phyloP scores from a whole-genome alignment of 2,329 filamentous ascomycete species.

The Chrysoporthe deuterocubensis region DNA sequence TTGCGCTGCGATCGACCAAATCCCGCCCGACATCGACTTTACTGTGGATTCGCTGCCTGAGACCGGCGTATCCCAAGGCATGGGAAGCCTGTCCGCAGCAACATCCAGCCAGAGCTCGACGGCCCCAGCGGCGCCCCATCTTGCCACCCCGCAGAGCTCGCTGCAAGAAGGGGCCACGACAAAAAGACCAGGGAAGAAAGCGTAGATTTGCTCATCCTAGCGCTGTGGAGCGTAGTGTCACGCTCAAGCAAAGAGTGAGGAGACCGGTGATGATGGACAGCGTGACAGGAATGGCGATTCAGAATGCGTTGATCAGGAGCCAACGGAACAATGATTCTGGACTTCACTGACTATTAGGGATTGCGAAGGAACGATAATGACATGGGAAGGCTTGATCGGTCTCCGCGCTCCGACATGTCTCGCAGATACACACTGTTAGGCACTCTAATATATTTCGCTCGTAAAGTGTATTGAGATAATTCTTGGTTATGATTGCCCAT shows the following conservation, averaged over 20 bases:
- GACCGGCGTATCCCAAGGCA: neutral
- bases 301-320: slow-evolving; percentile 9
- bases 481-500: slow-evolving; percentile 1
- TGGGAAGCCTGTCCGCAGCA: slow-evolving; percentile 1
- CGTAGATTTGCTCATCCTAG: slow-evolving; percentile 9
- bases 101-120: neutral
- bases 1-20: slow-evolving; percentile 41
- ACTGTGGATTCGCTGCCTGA: slow-evolving; percentile 1
- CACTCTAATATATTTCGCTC: neutral
- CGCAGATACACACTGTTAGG: slow-evolving; percentile 1
- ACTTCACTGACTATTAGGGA: slow-evolving; percentile 4
- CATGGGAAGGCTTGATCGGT: neutral
- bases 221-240: slow-evolving; percentile 7
- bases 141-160: slow-evolving; percentile 6
- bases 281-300: slow-evolving; percentile 6
- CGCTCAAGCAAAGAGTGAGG: slow-evolving; percentile 7
- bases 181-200: slow-evolving; percentile 7
- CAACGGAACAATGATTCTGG: slow-evolving; percentile 3
- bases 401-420: neutral
- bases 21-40: slow-evolving; percentile 25
- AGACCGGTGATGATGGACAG: slow-evolving; percentile 5
- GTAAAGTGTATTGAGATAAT: slow-evolving; percentile 2
- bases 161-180: neutral
- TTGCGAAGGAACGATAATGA: slow-evolving; percentile 1
- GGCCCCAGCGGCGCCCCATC: neutral